Base-by-base conservation (phyloP, 1,284 basidiomycete genomes). In the Apiotrichum gamsii region DNA sequence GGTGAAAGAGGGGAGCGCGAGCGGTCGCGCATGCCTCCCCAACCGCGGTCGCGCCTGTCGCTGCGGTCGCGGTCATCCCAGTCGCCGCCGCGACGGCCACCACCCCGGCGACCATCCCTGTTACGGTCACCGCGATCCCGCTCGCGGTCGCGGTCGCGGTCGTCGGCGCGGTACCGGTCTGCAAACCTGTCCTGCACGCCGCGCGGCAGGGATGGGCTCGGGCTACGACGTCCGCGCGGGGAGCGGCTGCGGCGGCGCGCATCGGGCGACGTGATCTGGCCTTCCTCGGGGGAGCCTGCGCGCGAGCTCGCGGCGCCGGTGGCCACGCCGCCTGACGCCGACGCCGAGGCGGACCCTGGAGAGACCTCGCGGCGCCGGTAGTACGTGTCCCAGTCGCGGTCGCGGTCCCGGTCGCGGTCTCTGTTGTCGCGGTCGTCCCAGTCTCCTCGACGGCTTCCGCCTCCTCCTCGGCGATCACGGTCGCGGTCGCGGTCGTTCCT, bases 261-360 rank as follows among this genome's bases (percentile, higher is more conserved):
- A 0, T 47, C 45, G 0, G 56, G 64, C 0, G 62, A 64, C 5
- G 61, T 63, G 34, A 69, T 69, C 39, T 69, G 67, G 0, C 67
- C 67, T 47, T 69, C 67, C 56, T 69, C 67, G 4, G 66, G 66
- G 15, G 62, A 55, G 1, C 50, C 62, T 10, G 60, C 62, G 30
- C 59, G 43, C 13, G 45, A 13, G 6, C 31, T 18, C 15, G 29
- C 24, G 1, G 46, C 40, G 31, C 39, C 43, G 6, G 35, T 45
- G 8, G 36, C 29, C 2, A n/a, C n/a, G n/a, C 36, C 45, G 23
- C 39, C 31, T 2, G 51, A 53, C 1, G 35, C 35, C 6, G 43
- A 29, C 4, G 43, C 30, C 9, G 45, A 32, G 8, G 35, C 34
- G 36, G n/a, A 13, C 16, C 32, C 11, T 13, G 49, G 37, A 19